These are phyloP conservation scores for Begonia loranthoides DNA, from an alignment of 306 rosid species.

Conservation along the genomic window DNA sequence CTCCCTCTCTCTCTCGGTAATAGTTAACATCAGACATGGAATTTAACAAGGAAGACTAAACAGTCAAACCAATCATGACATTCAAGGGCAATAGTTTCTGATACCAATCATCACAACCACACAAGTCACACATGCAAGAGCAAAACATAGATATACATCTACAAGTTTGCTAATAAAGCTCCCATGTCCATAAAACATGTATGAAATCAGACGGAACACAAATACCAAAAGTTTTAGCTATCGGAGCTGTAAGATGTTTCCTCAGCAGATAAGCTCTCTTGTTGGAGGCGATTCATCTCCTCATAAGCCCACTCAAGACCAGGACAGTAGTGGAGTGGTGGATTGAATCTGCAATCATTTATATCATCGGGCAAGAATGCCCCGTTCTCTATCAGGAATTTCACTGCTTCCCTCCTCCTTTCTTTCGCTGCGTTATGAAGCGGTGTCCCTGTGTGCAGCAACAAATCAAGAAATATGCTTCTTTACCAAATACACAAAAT, in stretches of 20 bases:
- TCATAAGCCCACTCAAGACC: constrained; percentile 99
- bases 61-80: not conserved
- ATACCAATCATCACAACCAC: not conserved
- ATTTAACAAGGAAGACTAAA: not conserved
- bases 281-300: constrained; percentile 66
- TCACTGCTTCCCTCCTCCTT: constrained; percentile 75
- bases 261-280: constrained; percentile 28
- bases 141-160: not conserved
- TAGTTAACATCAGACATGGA: too few relatives aligned
- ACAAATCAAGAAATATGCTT: not conserved
- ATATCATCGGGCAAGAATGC: constrained; percentile 89
- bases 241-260: constrained; percentile 70
- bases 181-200: not conserved
- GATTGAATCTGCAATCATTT: constrained; percentile 75
- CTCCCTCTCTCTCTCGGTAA: too few relatives aligned
- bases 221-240: constrained; percentile 16
- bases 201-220: not conserved
- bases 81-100: not conserved
- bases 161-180: not conserved
- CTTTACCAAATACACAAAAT: not conserved
- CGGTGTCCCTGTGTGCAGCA: constrained; percentile 66
- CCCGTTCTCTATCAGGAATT: constrained; percentile 76
- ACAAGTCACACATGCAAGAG: not conserved
- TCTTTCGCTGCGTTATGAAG: constrained; percentile 93
- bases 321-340: constrained; percentile 86